Conservation (phyloP, 108 stramenopile genomes). For the Aureococcus anophagefferens region DNA sequence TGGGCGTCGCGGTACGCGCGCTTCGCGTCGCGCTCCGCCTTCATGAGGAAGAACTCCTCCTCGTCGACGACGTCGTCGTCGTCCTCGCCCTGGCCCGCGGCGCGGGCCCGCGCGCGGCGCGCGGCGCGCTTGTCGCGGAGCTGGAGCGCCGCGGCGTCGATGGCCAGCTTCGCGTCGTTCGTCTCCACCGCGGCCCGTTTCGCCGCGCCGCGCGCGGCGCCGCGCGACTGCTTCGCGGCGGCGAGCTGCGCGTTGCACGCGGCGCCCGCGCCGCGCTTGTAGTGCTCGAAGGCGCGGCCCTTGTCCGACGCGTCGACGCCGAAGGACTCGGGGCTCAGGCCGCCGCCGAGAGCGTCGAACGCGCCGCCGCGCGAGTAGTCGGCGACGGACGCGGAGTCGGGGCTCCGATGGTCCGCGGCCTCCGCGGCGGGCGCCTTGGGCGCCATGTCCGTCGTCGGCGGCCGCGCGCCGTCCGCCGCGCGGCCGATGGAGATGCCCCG, state of each 20-base stretch:
- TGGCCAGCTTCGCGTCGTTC: slow-evolving; percentile 17
- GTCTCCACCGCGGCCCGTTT: not conserved
- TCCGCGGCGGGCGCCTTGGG: too few species aligned
- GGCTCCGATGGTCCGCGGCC: not conserved
- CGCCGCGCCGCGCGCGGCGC: not conserved
- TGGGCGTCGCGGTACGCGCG: slow-evolving; percentile 12
- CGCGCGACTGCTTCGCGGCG: slow-evolving; percentile 4
- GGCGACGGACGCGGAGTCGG: too few species aligned
- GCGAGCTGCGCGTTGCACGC: not conserved
- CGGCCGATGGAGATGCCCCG: slow-evolving; percentile 19
- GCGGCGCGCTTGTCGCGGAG: slow-evolving; percentile 11
- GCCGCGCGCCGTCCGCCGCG: slow-evolving; percentile 11
- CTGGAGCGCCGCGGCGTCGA: slow-evolving; percentile 2
- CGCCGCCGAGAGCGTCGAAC: too few species aligned
- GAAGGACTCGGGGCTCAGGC: not conserved
- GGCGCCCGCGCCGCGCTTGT: slow-evolving; percentile 12
- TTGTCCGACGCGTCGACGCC: not conserved
- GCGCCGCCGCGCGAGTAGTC: too few species aligned
- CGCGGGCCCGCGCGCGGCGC: slow-evolving; percentile 5
- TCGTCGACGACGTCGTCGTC: slow-evolving; percentile 29
- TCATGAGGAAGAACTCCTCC: slow-evolving; percentile 30
- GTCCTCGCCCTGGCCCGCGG: slow-evolving; percentile 8
- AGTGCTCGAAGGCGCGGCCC: slow-evolving; percentile 18
- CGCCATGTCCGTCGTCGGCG: not conserved
- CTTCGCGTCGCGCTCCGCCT: slow-evolving; percentile 21